phyloP scores from a whole-genome alignment of 306 rosid genomes.

The Calophaca sinica region DNA sequence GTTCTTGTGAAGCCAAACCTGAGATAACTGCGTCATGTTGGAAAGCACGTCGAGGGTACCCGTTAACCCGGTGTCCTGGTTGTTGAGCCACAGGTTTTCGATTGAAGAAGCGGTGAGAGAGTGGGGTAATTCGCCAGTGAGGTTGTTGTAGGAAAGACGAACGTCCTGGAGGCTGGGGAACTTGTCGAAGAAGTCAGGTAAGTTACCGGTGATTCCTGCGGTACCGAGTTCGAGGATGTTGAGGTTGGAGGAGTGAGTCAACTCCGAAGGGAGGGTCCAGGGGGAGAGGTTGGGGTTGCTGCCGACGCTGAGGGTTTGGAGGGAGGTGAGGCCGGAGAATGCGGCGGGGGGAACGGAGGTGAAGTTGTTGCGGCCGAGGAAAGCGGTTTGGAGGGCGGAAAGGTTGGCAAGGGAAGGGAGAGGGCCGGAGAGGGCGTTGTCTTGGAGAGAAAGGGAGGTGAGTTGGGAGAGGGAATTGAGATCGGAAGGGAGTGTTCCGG shows the following conservation, averaged over 20 bases:
- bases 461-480: constrained; percentile 72
- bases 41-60: constrained; percentile 63
- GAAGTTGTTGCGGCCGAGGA: constrained; percentile 67
- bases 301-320: constrained; percentile 61
- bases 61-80: constrained; percentile 66
- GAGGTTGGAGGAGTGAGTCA: constrained; percentile 59
- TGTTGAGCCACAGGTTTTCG: constrained; percentile 73
- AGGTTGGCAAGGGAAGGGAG: constrained; percentile 78
- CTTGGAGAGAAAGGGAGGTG: constrained; percentile 59
- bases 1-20: constrained; percentile 83
- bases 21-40: constrained; percentile 63
- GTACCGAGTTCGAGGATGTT: constrained; percentile 48
- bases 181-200: constrained; percentile 70
- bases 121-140: constrained; percentile 69
- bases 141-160: constrained; percentile 80
- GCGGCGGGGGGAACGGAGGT: constrained; percentile 60
- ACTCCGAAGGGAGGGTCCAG: constrained; percentile 70
- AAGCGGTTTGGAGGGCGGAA: constrained; percentile 52
- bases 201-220: constrained; percentile 49
- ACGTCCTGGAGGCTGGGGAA: constrained; percentile 54
- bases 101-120: constrained; percentile 62
- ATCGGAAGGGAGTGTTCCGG: constrained; percentile 77
- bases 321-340: constrained; percentile 65
- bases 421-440: constrained; percentile 60
- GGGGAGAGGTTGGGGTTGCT: constrained; percentile 50